phyloP scores from a whole-genome alignment of 345 rosid species.

The Firmiana major region DNA sequence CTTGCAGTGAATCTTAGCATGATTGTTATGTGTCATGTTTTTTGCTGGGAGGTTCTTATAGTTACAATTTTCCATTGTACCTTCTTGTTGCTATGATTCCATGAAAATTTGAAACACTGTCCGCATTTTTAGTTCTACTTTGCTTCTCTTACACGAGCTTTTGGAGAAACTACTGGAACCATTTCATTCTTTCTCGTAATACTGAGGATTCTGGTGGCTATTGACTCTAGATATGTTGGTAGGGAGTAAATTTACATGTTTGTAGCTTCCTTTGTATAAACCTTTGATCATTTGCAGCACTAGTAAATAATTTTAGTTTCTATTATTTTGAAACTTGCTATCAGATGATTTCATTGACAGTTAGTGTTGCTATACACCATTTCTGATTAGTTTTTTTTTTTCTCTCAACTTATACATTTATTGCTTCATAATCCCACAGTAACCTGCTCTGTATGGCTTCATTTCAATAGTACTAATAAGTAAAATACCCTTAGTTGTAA shows the following conservation, averaged over 20 bases:
- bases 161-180: background rate
- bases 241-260: conserved; percentile 6
- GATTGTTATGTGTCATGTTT: background rate
- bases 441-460: background rate
- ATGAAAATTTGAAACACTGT: background rate
- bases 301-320: background rate
- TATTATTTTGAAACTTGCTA: background rate
- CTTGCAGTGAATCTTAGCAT: background rate
- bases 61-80: background rate
- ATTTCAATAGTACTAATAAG: background rate
- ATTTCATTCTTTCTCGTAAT: background rate
- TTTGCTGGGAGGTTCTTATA: background rate
- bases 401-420: background rate
- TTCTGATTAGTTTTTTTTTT: background rate
- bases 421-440: background rate
- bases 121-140: background rate
- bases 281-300: background rate
- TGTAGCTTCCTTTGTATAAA: background rate
- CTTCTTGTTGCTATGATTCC: conserved; percentile 9
- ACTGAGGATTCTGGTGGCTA: background rate
- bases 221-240: background rate
- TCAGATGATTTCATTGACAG: background rate
- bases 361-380: background rate
- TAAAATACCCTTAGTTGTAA: background rate
- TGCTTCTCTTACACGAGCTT: background rate